Evolutionary conservation across 495 filamentous ascomycete genomes (phyloP).

Genomic region (Penicillium soppii): DNA sequence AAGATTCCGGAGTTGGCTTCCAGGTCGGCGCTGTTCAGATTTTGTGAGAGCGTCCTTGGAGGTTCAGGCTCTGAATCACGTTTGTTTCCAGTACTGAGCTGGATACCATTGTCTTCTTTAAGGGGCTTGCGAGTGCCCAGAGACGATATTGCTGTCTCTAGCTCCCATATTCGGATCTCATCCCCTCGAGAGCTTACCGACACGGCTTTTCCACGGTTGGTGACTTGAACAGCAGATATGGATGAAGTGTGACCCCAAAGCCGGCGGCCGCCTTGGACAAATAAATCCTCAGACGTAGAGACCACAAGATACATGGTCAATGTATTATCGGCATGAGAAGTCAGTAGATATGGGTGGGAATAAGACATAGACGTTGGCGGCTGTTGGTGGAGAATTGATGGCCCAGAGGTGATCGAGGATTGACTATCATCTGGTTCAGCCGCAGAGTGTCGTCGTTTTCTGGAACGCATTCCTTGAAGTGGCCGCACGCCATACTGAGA

Average conservation of each 20-base stretch:
- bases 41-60: background rate
- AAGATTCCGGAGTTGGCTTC: constrained; percentile 2
- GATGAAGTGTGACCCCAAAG: constrained; percentile 96
- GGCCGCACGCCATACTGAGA: constrained; percentile 36
- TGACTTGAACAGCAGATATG: constrained; percentile 82
- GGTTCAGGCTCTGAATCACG: background rate
- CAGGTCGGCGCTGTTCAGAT: background rate
- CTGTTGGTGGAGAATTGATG: constrained; percentile 40
- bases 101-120: constrained; percentile 54
- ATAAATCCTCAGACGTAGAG: constrained; percentile 64
- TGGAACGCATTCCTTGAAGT: constrained; percentile 40
- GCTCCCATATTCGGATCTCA: constrained; percentile 91
- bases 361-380: constrained; percentile 77
- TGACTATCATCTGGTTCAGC: background rate
- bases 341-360: constrained; percentile 87
- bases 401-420: constrained; percentile 1
- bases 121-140: constrained; percentile 35
- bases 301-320: constrained; percentile 82
- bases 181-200: constrained; percentile 79
- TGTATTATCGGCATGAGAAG: constrained; percentile 89
- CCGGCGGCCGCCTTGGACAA: constrained; percentile 70
- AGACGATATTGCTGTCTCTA: constrained; percentile 68
- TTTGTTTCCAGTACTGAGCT: constrained; percentile 44
- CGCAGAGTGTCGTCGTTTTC: constrained; percentile 23
- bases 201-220: constrained; percentile 83